These are phyloP conservation scores for Spergularia bocconei DNA, from an alignment of 148 eudicot genomes.

Conservation along the genomic window DNA sequence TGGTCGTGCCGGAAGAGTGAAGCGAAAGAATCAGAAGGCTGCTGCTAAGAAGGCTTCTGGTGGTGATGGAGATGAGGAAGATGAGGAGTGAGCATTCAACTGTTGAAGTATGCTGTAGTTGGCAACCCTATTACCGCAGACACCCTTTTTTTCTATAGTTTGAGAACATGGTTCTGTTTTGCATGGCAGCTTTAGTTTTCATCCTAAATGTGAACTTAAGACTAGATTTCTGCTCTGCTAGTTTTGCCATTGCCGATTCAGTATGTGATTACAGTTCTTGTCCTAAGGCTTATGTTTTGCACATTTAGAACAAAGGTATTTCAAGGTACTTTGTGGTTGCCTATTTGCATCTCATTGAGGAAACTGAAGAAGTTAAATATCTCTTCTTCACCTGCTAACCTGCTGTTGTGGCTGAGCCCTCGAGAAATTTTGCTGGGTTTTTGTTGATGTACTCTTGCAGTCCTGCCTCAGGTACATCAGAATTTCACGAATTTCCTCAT, in stretches of 20 bases:
- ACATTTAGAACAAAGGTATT: not conserved
- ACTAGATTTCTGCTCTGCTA: constrained; percentile 8
- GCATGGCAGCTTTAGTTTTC: not conserved
- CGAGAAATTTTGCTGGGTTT: no score
- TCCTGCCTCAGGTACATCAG: no score
- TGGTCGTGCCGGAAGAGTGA: constrained; percentile 57
- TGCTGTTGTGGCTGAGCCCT: no score
- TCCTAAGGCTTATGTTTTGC: not conserved
- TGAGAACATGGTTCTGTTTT: constrained; percentile 6
- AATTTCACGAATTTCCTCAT: no score
- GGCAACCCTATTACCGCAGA: not conserved
- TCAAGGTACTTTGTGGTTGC: not conserved
- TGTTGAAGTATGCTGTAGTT: not conserved
- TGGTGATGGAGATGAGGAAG: constrained; percentile 54
- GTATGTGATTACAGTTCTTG: not conserved
- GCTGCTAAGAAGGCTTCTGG: constrained; percentile 61
- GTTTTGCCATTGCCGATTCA: not conserved
- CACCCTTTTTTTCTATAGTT: not conserved
- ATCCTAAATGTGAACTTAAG: constrained; percentile 10
- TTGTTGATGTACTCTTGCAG: no score
- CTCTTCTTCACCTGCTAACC: no score
- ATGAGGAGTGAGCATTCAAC: constrained; percentile 38
- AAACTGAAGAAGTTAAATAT: no score
- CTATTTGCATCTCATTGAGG: not conserved
- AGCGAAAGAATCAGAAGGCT: constrained; percentile 51